A percentile compares a stretch with the other conserved stretches of the same genome.
phyloP scores from a whole-genome alignment of 257 asterid species.

The Voacanga thouarsii region DNA sequence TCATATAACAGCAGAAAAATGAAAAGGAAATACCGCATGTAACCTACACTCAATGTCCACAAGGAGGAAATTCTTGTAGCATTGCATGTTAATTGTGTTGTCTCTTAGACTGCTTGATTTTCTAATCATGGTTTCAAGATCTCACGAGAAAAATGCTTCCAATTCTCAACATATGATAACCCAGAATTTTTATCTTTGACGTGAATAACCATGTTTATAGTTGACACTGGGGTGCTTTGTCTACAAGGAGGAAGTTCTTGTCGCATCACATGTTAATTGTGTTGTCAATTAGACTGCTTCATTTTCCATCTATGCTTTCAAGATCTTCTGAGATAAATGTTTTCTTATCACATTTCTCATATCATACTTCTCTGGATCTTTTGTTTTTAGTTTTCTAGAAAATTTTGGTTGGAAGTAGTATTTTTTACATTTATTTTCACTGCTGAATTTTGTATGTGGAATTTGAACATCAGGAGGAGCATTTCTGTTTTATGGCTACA shows the following conservation, averaged over 20 bases:
- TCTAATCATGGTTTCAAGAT: background rate
- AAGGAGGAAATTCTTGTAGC: background rate
- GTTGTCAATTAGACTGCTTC: too few species aligned
- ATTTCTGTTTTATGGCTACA: conserved; percentile 28
- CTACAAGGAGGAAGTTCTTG: too few species aligned
- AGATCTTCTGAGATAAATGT: background rate
- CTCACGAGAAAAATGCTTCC: background rate
- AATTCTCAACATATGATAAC: background rate
- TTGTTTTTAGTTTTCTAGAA: background rate
- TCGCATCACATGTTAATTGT: too few species aligned
- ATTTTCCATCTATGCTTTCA: too few species aligned
- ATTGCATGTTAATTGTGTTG: background rate
- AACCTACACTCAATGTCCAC: too few species aligned
- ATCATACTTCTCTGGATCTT: background rate
- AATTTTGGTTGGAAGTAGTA: background rate
- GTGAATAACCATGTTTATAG: background rate
- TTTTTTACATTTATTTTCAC: background rate
- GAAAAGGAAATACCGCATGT: too few species aligned
- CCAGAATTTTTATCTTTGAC: background rate
- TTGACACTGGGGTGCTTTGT: background rate
- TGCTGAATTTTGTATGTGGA: background rate
- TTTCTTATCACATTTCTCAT: background rate
- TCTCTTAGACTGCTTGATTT: background rate
- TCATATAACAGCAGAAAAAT: too few species aligned
- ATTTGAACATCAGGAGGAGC: conserved; percentile 7